Evolutionary conservation across 129 eudicot genomes (phyloP), one percentile per base, ranked within the genome.

Genomic region (Flaveria sonorensis): DNA sequence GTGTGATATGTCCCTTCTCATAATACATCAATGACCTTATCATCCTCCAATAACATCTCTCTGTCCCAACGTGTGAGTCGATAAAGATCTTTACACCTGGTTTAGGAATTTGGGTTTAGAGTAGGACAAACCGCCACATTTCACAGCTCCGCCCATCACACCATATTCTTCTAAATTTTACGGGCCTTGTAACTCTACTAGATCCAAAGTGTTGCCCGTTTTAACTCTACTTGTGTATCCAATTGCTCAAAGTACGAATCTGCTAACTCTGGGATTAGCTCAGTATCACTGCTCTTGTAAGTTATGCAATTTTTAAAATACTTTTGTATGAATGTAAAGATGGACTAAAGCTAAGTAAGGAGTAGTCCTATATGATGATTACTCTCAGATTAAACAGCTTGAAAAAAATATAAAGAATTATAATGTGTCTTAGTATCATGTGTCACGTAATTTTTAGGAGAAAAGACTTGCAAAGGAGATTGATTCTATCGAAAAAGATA

Each of bases 401-500:
- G 14, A n/a, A 3, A 52, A 52, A 71, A 10, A 23, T 10, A 16
- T 15, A 3, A 70, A 30, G 47, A 53, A 0, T 10, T 52, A 30
- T 51, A 3, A 71, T 15, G 1, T 16, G 50, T 16, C 15, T 73
- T 13, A 7, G 36, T 36, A 36, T 40, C 56, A 5, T 60, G 18
- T 48, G 18, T 61, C 26, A 30, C 50, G 10, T 21, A 32, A 63
- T 45, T 6, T 6, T 59, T 72, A 93, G 98, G 97, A 91, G 83
- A 86, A 83, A 76, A 83, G 98, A 70, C 85, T 94, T 66, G 87
- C 87, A 16, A 82, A 84, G 74, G 93, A 85, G 83, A 94, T 94
- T 76, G 87, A 79, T 80, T 85, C 84, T 52, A 84, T 94, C 0
- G 97, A 94, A 81, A 87, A 86, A 75, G 98, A 94, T 74, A 94